phyloP scores from a whole-genome alignment of 176 grass and related monocot genomes.

The Guadua angustifolia region DNA sequence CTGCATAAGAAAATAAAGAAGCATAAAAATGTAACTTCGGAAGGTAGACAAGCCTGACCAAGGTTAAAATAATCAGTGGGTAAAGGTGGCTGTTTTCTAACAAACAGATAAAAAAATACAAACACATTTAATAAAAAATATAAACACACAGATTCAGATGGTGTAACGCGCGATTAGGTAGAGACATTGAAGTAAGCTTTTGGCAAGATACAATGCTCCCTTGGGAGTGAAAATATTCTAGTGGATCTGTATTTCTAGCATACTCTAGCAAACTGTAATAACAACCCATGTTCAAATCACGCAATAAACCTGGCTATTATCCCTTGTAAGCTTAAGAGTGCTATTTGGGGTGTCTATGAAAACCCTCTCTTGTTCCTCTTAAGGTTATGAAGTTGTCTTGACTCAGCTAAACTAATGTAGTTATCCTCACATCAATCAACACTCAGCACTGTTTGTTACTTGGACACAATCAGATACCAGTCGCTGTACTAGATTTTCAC shows the following conservation, averaged over 20 bases:
- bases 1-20: conserved; percentile 49
- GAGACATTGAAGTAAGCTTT: neutral
- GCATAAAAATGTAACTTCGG: neutral
- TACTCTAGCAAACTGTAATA: neutral
- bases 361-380: neutral
- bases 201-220: neutral
- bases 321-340: neutral
- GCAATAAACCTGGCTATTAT: neutral
- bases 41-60: neutral
- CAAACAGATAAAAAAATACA: neutral
- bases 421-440: neutral
- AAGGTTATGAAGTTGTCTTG: neutral
- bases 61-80: neutral
- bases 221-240: neutral
- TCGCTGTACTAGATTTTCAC: neutral
- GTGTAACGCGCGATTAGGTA: neutral
- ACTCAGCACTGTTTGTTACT: neutral
- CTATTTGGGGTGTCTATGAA: neutral
- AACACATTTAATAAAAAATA: neutral
- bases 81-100: neutral
- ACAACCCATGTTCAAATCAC: neutral
- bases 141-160: neutral
- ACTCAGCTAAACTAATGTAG: neutral
- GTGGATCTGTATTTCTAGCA: neutral
- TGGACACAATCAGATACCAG: neutral